Conservation (phyloP, 768 basidiomycete genomes). For the Russula abietina region DNA sequence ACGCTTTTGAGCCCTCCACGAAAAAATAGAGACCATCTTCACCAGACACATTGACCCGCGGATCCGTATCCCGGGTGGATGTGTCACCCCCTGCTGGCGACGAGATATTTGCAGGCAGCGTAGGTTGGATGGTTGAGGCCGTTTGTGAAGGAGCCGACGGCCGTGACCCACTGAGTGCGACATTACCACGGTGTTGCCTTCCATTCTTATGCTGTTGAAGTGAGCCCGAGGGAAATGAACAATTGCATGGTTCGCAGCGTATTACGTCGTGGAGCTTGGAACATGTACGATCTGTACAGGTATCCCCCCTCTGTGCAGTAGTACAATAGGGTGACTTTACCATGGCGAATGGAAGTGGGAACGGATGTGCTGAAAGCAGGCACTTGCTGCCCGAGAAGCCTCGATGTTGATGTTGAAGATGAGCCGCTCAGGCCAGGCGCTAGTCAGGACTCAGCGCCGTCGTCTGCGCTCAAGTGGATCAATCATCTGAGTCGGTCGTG, state of each 20-base stretch:
- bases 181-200: slow-evolving; percentile 6
- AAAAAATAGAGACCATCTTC: slow-evolving; percentile 15
- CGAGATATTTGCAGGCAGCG: not conserved
- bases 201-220: slow-evolving; percentile 7
- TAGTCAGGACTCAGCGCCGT: no score
- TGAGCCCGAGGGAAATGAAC: not conserved
- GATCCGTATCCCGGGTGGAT: not conserved
- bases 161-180: not conserved
- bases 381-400: no score
- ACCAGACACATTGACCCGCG: slow-evolving; percentile 9
- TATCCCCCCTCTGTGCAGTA: not conserved
- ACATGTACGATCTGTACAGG: not conserved
- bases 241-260: slow-evolving; percentile 26
- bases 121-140: not conserved
- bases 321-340: not conserved
- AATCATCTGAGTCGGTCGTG: no score
- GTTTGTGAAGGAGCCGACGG: not conserved
- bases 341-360: not conserved
- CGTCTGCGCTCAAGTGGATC: no score
- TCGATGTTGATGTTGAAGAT: no score
- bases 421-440: no score
- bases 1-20: no score
- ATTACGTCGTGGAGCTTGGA: not conserved
- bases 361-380: not conserved
- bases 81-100: not conserved